Percentiles rank a stretch among this genome's conserved stretches.
Conservation (phyloP, 305 asterid species). For the Fraxinus floribunda region DNA sequence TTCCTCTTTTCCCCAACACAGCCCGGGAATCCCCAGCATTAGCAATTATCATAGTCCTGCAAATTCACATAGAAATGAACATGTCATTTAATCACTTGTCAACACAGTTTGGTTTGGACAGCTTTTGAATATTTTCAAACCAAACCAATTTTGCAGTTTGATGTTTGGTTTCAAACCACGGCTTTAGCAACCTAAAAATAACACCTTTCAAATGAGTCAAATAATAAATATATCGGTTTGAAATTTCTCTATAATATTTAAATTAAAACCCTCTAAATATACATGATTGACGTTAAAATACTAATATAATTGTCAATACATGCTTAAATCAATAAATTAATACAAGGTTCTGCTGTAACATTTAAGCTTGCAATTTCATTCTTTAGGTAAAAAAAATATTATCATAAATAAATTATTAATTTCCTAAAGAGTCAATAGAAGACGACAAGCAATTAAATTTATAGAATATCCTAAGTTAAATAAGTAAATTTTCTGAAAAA, state of each 20-base stretch:
- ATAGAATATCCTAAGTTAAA: neutral
- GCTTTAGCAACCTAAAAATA: neutral
- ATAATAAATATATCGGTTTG: neutral
- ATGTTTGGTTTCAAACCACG: neutral
- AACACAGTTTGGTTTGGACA: neutral
- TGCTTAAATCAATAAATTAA: neutral
- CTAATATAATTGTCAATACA: neutral
- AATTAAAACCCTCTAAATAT: neutral
- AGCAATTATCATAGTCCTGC: conserved; percentile 77
- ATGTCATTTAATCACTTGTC: too few species aligned
- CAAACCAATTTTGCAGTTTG: neutral
- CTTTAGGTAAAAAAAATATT: neutral
- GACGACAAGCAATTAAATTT: neutral
- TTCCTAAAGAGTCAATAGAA: neutral
- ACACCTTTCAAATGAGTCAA: neutral
- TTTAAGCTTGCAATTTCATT: neutral
- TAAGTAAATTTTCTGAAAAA: too few species aligned
- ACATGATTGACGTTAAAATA: neutral
- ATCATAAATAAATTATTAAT: too few species aligned
- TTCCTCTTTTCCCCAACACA: conserved; percentile 89
- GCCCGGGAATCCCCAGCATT: conserved; percentile 98
- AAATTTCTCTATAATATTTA: neutral
- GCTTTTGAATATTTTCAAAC: neutral
- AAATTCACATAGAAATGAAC: neutral
- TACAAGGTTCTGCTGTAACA: neutral